Conservation (phyloP, 2,329 filamentous ascomycete species). For the Westerdykella ornata region DNA sequence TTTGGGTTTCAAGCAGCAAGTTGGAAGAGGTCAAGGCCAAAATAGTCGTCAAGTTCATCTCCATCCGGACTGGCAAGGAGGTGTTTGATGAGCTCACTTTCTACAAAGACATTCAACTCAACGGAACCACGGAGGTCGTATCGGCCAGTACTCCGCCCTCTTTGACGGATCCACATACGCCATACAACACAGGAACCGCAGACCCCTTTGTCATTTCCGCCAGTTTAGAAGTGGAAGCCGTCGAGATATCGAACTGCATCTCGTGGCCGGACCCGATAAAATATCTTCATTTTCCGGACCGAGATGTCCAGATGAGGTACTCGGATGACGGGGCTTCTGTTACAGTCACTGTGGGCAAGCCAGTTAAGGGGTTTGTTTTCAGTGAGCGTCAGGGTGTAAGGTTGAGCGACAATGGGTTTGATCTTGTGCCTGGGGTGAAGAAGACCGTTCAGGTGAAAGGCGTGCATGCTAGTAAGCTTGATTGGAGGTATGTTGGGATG, state of each 20-base stretch:
- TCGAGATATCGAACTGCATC: conserved; percentile 9
- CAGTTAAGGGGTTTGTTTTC: conserved; percentile 20
- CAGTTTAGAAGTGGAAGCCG: conserved; percentile 6
- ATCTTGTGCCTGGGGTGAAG: conserved; percentile 17
- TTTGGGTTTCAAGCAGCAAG: conserved; percentile 14
- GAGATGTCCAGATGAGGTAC: conserved; percentile 8
- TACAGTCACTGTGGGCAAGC: conserved; percentile 8
- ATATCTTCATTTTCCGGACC: conserved; percentile 13
- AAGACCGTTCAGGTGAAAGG: conserved; percentile 13
- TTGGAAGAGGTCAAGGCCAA: conserved; percentile 4
- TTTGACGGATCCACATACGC: conserved; percentile 3
- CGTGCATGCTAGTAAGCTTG: conserved; percentile 5
- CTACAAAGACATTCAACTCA: conserved; percentile 8
- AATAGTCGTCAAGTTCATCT: conserved; percentile 11
- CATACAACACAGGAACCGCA: conserved; percentile 7
- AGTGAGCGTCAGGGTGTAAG: conserved; percentile 13
- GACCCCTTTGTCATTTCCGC: conserved; percentile 17
- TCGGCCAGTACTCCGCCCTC: neutral
- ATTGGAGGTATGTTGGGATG: conserved; percentile 20
- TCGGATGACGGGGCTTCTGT: conserved; percentile 6
- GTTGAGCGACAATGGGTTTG: conserved; percentile 26
- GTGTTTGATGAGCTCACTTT: conserved; percentile 1
- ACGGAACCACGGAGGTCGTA: conserved; percentile 16
- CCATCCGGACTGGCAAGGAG: conserved; percentile 11
- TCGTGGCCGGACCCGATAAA: conserved; percentile 22